These are phyloP conservation scores for Paspalum vaginatum DNA, from an alignment of 176 grass and related monocot genomes.

Conservation along the genomic window DNA sequence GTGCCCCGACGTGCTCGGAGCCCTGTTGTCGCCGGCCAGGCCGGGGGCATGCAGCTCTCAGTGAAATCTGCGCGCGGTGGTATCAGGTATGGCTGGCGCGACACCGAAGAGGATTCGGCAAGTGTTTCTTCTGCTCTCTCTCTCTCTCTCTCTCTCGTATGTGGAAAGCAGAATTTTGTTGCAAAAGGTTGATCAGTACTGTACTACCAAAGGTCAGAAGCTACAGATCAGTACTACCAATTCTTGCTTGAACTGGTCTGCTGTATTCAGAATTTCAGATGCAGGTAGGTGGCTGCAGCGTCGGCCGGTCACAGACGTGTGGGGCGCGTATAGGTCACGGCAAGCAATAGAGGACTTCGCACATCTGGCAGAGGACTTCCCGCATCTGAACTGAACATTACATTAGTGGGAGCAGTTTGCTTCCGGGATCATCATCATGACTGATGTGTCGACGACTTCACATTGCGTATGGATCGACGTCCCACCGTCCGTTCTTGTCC, in stretches of 20 bases:
- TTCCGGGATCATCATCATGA: slow-evolving; percentile 15
- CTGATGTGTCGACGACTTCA: not conserved
- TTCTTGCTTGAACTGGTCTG: not conserved
- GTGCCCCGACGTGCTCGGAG: slow-evolving; percentile 34
- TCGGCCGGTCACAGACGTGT: not conserved
- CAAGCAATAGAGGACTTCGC: not conserved
- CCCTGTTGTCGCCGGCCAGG: not conserved
- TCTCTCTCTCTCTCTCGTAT: too few relatives aligned
- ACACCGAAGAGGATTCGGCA: too few relatives aligned
- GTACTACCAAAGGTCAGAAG: not conserved
- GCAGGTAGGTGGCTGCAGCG: not conserved
- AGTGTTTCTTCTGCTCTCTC: too few relatives aligned
- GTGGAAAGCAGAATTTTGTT: not conserved
- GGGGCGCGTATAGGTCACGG: too few relatives aligned
- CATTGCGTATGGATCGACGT: not conserved
- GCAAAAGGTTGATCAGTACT: too few relatives aligned
- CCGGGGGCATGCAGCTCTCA: not conserved
- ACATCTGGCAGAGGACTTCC: not conserved
- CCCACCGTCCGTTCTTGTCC: slow-evolving; percentile 3
- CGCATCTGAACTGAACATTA: not conserved
- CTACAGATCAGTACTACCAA: not conserved
- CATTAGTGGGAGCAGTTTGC: not conserved
- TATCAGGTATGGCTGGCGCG: too few relatives aligned
- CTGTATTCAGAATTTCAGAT: not conserved
- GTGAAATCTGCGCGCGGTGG: not conserved